Evolutionary conservation across 371 early-diverging fungal species (phyloP).

Genomic region (Mucor piriformis): DNA sequence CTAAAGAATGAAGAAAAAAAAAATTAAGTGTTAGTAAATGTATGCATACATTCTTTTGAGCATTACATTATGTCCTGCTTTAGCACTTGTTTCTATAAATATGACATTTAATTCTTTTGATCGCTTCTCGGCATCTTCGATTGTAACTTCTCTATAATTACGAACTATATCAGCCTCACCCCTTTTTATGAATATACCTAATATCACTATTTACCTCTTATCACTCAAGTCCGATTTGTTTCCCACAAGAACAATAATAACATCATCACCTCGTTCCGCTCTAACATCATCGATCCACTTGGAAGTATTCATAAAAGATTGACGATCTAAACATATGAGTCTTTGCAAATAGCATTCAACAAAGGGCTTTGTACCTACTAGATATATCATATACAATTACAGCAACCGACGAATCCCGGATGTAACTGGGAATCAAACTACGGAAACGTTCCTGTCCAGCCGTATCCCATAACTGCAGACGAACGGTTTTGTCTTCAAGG

Average conservation of each 20-base stretch:
- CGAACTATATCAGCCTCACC: too few species aligned
- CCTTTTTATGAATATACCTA: too few species aligned
- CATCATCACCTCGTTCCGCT: slow-evolving; percentile 93
- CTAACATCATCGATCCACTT: slow-evolving; percentile 98
- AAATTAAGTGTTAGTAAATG: background rate
- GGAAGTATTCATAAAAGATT: slow-evolving; percentile 92
- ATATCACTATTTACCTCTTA: slow-evolving; percentile 80
- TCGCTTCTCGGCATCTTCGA: slow-evolving; percentile 94
- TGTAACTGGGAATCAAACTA: slow-evolving; percentile 97
- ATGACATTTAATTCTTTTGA: slow-evolving; percentile 91
- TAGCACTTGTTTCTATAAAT: slow-evolving; percentile 96
- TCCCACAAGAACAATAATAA: slow-evolving; percentile 95
- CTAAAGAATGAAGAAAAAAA: slow-evolving; percentile 8
- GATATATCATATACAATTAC: slow-evolving; percentile 94
- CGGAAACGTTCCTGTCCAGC: slow-evolving; percentile 99
- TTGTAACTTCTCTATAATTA: slow-evolving; percentile 75
- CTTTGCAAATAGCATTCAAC: too few species aligned
- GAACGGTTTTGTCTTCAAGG: slow-evolving; percentile 93
- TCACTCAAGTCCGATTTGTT: slow-evolving; percentile 97
- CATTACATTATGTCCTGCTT: slow-evolving; percentile 91
- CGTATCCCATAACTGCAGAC: slow-evolving; percentile 99
- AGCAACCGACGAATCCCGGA: slow-evolving; percentile 97
- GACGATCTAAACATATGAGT: slow-evolving; percentile 61
- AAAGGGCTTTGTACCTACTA: slow-evolving; percentile 12
- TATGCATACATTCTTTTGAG: background rate